These are phyloP conservation scores for Brassica juncea DNA, from an alignment of 345 rosid genomes.

Conservation along the genomic window DNA sequence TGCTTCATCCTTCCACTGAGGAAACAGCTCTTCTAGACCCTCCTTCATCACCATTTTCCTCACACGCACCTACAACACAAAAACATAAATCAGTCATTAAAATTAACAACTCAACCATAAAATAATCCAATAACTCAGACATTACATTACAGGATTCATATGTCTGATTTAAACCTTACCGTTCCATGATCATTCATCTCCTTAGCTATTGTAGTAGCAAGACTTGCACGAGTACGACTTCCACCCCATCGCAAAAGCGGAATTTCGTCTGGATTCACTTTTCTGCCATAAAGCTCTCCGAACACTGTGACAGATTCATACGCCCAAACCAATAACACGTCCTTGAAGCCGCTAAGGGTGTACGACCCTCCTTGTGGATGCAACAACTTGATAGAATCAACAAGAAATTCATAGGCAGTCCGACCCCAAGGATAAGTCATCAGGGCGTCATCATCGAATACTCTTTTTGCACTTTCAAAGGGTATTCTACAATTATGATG, in stretches of 20 bases:
- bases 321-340: not conserved
- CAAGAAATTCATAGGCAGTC: not conserved
- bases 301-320: not conserved
- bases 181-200: not conserved
- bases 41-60: too few relatives aligned
- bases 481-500: not conserved
- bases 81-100: too few relatives aligned
- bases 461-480: not conserved
- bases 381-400: not conserved
- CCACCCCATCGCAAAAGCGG: not conserved
- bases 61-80: too few relatives aligned
- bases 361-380: not conserved
- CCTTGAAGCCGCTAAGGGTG: not conserved
- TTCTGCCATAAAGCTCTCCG: not conserved
- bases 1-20: too few relatives aligned
- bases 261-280: not conserved
- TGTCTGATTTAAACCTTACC: not conserved
- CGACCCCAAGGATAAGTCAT: not conserved
- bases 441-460: not conserved
- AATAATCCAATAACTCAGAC: not conserved
- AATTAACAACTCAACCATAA: not conserved
- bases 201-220: not conserved
- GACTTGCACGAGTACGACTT: not conserved
- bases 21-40: too few relatives aligned
- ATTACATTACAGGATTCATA: not conserved